These are phyloP conservation scores for Cicer arietinum DNA, from an alignment of 306 rosid genomes.

Conservation along the genomic window DNA sequence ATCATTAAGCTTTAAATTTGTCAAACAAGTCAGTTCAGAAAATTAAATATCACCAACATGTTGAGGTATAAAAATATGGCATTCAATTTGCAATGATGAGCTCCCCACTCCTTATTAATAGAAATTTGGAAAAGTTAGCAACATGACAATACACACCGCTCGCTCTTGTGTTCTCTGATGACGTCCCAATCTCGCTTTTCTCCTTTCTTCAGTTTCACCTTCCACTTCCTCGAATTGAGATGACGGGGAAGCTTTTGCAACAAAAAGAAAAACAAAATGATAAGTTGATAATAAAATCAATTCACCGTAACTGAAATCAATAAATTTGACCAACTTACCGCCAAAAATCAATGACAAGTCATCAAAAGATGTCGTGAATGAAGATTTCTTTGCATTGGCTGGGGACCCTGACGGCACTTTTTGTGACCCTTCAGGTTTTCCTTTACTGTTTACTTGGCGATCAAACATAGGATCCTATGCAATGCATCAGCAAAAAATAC, in stretches of 20 bases:
- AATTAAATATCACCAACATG: slow-evolving; percentile 5
- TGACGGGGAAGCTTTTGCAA: slow-evolving; percentile 59
- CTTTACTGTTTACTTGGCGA: slow-evolving; percentile 52
- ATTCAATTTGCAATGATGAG: slow-evolving; percentile 26
- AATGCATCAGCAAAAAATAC: slow-evolving; percentile 42
- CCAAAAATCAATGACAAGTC: slow-evolving; percentile 75
- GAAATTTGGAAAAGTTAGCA: slow-evolving; percentile 29
- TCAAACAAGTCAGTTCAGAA: slow-evolving; percentile 17
- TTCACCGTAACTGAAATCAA: slow-evolving; percentile 21
- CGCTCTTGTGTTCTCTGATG: slow-evolving; percentile 72
- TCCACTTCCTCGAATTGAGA: slow-evolving; percentile 73
- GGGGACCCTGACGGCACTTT: slow-evolving; percentile 57
- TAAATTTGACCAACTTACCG: slow-evolving; percentile 57
- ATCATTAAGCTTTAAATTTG: slow-evolving; percentile 12
- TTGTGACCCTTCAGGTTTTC: slow-evolving; percentile 57
- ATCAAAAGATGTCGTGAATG: slow-evolving; percentile 55
- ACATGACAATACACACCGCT: slow-evolving; percentile 62
- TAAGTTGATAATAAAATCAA: slow-evolving; percentile 7
- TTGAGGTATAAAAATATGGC: slow-evolving; percentile 2
- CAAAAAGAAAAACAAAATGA: slow-evolving; percentile 26
- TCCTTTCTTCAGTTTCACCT: slow-evolving; percentile 91
- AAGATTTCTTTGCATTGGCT: slow-evolving; percentile 61
- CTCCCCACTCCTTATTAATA: neutral
- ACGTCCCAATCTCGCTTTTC: slow-evolving; percentile 79
- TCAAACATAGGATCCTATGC: slow-evolving; percentile 68